These are phyloP conservation scores for Pleoardoris graminearum DNA, from an alignment of 2,329 filamentous ascomycete species.

Conservation along the genomic window DNA sequence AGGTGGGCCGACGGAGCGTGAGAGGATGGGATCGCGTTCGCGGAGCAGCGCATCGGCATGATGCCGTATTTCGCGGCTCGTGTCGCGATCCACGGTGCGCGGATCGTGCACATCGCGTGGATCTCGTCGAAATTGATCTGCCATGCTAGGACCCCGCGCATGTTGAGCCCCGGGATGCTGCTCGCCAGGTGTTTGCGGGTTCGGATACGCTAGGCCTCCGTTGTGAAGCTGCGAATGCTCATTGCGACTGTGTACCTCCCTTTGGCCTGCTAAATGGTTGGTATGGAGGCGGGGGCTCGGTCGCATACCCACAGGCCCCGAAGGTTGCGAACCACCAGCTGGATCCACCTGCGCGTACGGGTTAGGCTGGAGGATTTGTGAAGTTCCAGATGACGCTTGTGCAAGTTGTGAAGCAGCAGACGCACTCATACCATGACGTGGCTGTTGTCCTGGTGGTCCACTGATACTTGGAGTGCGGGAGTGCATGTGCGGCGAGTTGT, in stretches of 20 bases:
- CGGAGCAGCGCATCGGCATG: conserved; percentile 32
- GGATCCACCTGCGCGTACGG: conserved; percentile 45
- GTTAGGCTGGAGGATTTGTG: conserved; percentile 42
- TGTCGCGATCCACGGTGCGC: conserved; percentile 39
- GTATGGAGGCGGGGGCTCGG: conserved; percentile 42
- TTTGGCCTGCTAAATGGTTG: conserved; percentile 32
- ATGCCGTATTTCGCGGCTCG: conserved; percentile 37
- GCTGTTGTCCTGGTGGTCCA: conserved; percentile 27
- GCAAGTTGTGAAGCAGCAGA: conserved; percentile 22
- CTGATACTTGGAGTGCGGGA: conserved; percentile 42
- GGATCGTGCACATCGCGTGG: conserved; percentile 34
- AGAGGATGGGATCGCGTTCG: conserved; percentile 31
- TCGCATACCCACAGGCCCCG: conserved; percentile 42
- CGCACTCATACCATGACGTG: conserved; percentile 30
- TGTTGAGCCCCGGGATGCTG: conserved; percentile 29
- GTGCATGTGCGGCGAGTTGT: conserved; percentile 40
- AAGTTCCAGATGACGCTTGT: conserved; percentile 20
- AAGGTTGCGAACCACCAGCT: conserved; percentile 31
- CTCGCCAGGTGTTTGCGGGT: conserved; percentile 39
- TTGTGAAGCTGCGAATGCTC: conserved; percentile 41
- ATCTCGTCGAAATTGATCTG: conserved; percentile 38
- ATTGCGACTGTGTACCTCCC: conserved; percentile 35
- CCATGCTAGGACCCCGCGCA: conserved; percentile 28
- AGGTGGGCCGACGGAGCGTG: conserved; percentile 21
- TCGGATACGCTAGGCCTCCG: conserved; percentile 35